phyloP scores from a whole-genome alignment of 2,329 filamentous ascomycete genomes.

The Xylaria sp. region DNA sequence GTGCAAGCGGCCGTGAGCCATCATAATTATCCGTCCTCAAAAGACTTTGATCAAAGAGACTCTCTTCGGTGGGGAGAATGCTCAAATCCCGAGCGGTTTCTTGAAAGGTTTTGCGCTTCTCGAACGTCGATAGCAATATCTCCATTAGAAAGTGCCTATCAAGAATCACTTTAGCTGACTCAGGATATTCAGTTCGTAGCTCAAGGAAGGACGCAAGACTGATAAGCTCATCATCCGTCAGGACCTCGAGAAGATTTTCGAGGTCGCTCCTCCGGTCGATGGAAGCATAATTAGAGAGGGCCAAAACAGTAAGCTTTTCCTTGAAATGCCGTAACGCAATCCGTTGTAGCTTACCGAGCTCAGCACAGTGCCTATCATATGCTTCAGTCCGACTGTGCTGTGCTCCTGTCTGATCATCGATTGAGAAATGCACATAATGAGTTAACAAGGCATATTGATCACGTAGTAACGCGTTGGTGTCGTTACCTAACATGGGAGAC shows the following conservation, averaged over 20 bases:
- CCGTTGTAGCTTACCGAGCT: constrained; percentile 82
- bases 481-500: constrained; percentile 80
- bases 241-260: constrained; percentile 74
- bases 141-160: constrained; percentile 76
- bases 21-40: constrained; percentile 87
- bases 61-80: constrained; percentile 84
- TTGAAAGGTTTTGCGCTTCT: constrained; percentile 84
- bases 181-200: constrained; percentile 85
- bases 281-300: constrained; percentile 90
- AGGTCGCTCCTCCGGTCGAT: constrained; percentile 85
- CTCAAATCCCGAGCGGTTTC: constrained; percentile 77
- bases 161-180: constrained; percentile 70
- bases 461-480: constrained; percentile 79
- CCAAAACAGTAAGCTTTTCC: constrained; percentile 89
- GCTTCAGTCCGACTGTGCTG: constrained; percentile 78
- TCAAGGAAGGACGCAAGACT: constrained; percentile 76
- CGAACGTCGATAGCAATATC: constrained; percentile 77
- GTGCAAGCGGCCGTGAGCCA: constrained; percentile 84
- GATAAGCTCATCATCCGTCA: constrained; percentile 80
- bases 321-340: constrained; percentile 84
- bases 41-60: constrained; percentile 82
- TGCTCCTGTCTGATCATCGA: constrained; percentile 89
- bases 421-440: constrained; percentile 88
- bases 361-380: constrained; percentile 81
- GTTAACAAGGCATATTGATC: constrained; percentile 83